A percentile compares a stretch with the other conserved stretches of the same genome.
Conservation (phyloP, 352 stramenopile genomes). For the Phytophthora cryptogea region DNA sequence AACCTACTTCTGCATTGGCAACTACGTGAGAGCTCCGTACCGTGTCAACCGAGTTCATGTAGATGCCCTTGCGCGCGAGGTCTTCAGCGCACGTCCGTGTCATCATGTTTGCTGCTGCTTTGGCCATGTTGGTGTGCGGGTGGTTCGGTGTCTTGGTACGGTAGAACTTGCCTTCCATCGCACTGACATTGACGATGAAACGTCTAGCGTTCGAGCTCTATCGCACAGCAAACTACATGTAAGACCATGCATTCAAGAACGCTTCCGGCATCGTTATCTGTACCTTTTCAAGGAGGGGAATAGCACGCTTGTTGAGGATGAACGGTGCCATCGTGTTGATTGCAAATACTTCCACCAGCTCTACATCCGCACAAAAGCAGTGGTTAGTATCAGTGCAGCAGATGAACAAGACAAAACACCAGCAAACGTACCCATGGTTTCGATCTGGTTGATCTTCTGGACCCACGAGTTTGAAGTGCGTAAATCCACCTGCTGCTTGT, state of each 20-base stretch:
- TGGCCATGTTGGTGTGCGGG: constrained; percentile 97
- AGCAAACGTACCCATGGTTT: constrained; percentile 59
- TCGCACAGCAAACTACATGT: constrained; percentile 3
- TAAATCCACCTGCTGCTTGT: constrained; percentile 94
- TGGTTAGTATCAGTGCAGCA: not conserved
- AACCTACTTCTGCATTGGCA: not conserved
- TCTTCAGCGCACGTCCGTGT: constrained; percentile 92
- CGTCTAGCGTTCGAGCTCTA: constrained; percentile 53
- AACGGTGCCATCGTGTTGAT: constrained; percentile 95
- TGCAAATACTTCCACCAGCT: constrained; percentile 83
- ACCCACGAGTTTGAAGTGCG: constrained; percentile 93
- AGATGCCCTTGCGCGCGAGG: constrained; percentile 88
- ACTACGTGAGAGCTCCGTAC: constrained; percentile 24
- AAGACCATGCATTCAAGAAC: constrained; percentile 3
- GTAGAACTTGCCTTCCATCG: constrained; percentile 98
- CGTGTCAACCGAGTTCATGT: constrained; percentile 96
- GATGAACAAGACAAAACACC: not conserved
- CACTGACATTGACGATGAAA: constrained; percentile 95
- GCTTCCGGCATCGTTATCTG: not conserved
- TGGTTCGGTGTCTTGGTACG: constrained; percentile 94
- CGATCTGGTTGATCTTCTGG: constrained; percentile 75
- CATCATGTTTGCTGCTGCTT: constrained; percentile 97
- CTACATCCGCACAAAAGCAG: constrained; percentile 30
- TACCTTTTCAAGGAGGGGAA: constrained; percentile 68
- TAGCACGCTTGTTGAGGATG: constrained; percentile 91